Conservation (phyloP, 73 alveolate genomes). For the Symbiodinium natans region DNA sequence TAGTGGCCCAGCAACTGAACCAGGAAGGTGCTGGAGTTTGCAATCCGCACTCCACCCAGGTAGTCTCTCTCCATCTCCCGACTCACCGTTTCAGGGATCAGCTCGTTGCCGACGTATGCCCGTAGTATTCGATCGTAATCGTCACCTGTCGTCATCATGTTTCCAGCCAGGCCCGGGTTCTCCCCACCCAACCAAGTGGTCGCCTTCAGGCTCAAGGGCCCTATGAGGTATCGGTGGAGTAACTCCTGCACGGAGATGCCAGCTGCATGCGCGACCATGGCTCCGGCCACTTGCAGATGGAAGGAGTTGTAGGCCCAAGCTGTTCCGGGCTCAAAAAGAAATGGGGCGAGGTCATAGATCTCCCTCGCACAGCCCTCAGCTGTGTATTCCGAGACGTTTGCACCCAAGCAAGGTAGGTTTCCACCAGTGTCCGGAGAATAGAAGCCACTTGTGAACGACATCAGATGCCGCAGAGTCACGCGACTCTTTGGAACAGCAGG, state of each 20-base stretch:
- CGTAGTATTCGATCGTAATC: conserved; percentile 61
- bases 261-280: conserved; percentile 64
- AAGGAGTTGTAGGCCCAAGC: conserved; percentile 89
- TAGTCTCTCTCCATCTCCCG: conserved; percentile 77
- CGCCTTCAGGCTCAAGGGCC: conserved; percentile 23
- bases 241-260: conserved; percentile 49
- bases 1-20: conserved; percentile 54
- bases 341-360: not conserved
- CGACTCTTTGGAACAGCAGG: conserved; percentile 21
- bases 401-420: conserved; percentile 55
- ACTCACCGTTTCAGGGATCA: conserved; percentile 42
- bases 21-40: conserved; percentile 46
- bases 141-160: conserved; percentile 76
- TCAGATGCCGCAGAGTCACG: conserved; percentile 4
- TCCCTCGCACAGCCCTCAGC: conserved; percentile 35
- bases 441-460: conserved; percentile 20
- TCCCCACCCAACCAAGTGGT: conserved; percentile 53
- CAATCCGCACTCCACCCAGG: conserved; percentile 28
- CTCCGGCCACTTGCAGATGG: conserved; percentile 60
- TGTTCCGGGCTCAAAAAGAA: conserved; percentile 35
- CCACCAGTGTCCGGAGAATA: conserved; percentile 69
- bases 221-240: conserved; percentile 36
- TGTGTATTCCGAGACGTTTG: conserved; percentile 33
- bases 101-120: conserved; percentile 56
- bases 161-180: conserved; percentile 77